Conservation (phyloP, 139 green algal species). For the Nannochloris sp. region DNA sequence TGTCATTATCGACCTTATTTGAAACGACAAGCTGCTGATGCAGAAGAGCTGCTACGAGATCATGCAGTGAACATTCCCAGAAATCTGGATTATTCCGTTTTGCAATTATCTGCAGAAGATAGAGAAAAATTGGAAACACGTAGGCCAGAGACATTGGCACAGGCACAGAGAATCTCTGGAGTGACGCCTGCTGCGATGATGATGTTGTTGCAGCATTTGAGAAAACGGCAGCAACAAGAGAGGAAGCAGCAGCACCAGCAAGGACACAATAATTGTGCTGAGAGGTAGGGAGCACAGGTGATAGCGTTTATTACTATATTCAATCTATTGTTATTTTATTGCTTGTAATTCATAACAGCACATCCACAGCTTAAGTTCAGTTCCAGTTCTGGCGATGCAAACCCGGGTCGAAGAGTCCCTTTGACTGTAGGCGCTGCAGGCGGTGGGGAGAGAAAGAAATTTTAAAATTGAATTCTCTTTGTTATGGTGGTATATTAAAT, state of each 20-base stretch:
- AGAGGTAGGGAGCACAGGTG: too few species aligned
- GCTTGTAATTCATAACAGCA: too few species aligned
- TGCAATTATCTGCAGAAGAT: slow-evolving; percentile 52
- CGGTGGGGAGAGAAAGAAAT: too few species aligned
- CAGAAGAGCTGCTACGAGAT: slow-evolving; percentile 34
- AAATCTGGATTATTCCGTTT: slow-evolving; percentile 33
- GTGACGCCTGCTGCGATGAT: slow-evolving; percentile 45
- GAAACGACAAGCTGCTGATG: slow-evolving; percentile 24
- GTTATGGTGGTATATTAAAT: too few species aligned
- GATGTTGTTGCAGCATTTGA: slow-evolving; percentile 35
- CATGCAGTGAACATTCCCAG: slow-evolving; percentile 35
- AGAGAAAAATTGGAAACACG: slow-evolving; percentile 40
- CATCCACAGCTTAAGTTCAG: too few species aligned
- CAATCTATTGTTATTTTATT: too few species aligned
- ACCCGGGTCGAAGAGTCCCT: too few species aligned
- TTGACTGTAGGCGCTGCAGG: too few species aligned
- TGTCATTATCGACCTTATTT: slow-evolving; percentile 49
- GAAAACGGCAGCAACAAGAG: not conserved
- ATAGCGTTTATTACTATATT: too few species aligned
- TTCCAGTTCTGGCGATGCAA: too few species aligned
- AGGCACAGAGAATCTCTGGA: slow-evolving; percentile 37
- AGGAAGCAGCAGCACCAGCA: not conserved
- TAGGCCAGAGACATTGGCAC: slow-evolving; percentile 29
- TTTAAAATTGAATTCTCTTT: not conserved
- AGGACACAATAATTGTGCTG: too few species aligned